Base-by-base conservation (phyloP, 108 stramenopile genomes). In the Cyclotella atomus region DNA sequence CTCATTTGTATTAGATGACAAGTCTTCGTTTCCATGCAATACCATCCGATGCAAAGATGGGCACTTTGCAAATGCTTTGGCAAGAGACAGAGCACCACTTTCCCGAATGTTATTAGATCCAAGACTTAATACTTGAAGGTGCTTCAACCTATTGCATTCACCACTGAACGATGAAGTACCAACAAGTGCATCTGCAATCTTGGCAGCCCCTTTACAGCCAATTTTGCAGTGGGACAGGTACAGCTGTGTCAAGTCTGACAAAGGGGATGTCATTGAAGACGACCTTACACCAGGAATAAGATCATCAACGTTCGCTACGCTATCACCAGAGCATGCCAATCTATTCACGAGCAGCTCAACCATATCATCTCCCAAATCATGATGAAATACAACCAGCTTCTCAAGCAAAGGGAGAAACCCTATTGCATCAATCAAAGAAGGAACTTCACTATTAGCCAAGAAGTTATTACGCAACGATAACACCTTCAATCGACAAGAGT, bases 171-270 rank as follows among this genome's bases (percentile, higher is more conserved):
- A 10, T 29, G 44, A 33, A 23, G 59, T 45, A 32, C 29, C 12
- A 24, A 55, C 20, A 14, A 67, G 30, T 14, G 75, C 75, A 24
- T 59, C 34, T 10, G 66, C 57, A 53, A 76, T 68, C 30, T 30
- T 44, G 14, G 15, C 6, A 30, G 75, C 75, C 12, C 75, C 75
- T 32, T 28, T 45, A 30, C 75, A 75, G 0, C 62, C 46, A 29
- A 73, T 64, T 19, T 59, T 57, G 45, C 75, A 75, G 50, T 75
- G 75, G 0, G 75, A 68, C 0, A 75, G 66, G 53, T 68, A 76
- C 47, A 68, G 34, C 32, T 76, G 67, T 61, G 41, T 76, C 36
- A 76, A 28, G 3, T 60, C 60, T 25, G 34, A 36, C 23, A 19
- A 3, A 3, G 24, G 25, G 2, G 8, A n/a, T n/a, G n/a, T n/a